Evolutionary conservation across 176 grass and related monocot species (phyloP).

Genomic region (Chrysopogon serrulatus): DNA sequence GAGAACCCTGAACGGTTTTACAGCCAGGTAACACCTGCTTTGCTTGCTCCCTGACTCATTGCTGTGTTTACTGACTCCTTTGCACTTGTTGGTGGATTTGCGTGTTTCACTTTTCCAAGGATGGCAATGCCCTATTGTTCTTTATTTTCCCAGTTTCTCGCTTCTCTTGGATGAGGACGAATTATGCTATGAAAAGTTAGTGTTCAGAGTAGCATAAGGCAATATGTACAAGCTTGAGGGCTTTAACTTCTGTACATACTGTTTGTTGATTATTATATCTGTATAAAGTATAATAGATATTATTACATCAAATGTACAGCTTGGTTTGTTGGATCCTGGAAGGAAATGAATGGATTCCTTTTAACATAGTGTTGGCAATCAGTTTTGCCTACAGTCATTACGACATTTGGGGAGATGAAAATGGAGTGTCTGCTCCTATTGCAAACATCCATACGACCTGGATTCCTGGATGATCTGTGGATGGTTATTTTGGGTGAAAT

Average conservation of each 20-base stretch:
- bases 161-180: background rate
- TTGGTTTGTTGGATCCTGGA: background rate
- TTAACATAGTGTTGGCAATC: background rate
- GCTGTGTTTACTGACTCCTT: background rate
- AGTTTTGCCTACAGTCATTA: background rate
- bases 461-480: background rate
- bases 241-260: background rate
- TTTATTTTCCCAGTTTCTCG: background rate
- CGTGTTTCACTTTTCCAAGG: background rate
- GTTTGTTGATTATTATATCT: background rate
- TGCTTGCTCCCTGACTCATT: slow-evolving; percentile 1
- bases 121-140: background rate
- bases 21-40: slow-evolving; percentile 63
- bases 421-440: background rate
- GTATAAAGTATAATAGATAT: background rate
- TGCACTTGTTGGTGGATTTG: background rate
- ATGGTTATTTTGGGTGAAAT: background rate
- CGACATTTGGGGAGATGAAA: background rate
- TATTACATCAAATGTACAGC: background rate
- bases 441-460: background rate
- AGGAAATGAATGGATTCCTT: background rate
- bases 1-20: slow-evolving; percentile 96
- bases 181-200: background rate
- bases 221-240: background rate
- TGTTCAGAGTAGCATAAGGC: background rate